These are phyloP conservation scores for Leccinum rimulosum DNA, from an alignment of 768 basidiomycete genomes.

Conservation along the genomic window DNA sequence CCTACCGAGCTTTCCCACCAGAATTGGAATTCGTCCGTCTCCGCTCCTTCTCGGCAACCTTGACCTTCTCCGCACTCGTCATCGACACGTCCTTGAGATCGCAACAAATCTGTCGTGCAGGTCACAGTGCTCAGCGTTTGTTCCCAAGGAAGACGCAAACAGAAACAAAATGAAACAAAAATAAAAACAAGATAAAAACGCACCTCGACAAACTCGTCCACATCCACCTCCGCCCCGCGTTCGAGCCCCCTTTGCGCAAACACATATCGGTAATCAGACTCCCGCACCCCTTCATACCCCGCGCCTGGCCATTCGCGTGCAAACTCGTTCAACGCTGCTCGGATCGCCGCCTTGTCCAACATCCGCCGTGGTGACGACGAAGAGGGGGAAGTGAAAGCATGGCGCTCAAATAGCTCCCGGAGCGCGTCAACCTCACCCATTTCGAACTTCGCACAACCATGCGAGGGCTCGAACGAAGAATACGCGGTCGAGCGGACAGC, in stretches of 20 bases:
- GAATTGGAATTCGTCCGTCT: constrained; percentile 38
- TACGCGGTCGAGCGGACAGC: background rate
- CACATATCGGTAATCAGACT: constrained; percentile 71
- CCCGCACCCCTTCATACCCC: constrained; percentile 59
- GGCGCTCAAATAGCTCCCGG: constrained; percentile 34
- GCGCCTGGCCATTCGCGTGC: constrained; percentile 32
- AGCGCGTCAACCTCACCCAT: constrained; percentile 47
- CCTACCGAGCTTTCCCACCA: constrained; percentile 37
- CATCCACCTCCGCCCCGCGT: constrained; percentile 53
- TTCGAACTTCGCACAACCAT: constrained; percentile 54
- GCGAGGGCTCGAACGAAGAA: constrained; percentile 27
- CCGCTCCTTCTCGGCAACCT: constrained; percentile 35
- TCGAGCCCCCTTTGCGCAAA: constrained; percentile 73
- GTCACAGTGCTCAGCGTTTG: background rate
- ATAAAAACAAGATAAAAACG: constrained; percentile 21
- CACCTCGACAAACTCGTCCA: constrained; percentile 90
- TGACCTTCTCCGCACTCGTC: constrained; percentile 34
- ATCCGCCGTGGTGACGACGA: constrained; percentile 20
- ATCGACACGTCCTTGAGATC: constrained; percentile 65
- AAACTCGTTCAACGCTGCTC: constrained; percentile 43
- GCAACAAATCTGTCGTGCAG: constrained; percentile 57
- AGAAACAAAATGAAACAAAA: background rate
- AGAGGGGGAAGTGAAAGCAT: background rate
- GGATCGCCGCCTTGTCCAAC: constrained; percentile 40
- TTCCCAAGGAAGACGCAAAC: background rate